Conservation (phyloP, 169 alveolate genomes). For the Hepatocystis sp. region DNA sequence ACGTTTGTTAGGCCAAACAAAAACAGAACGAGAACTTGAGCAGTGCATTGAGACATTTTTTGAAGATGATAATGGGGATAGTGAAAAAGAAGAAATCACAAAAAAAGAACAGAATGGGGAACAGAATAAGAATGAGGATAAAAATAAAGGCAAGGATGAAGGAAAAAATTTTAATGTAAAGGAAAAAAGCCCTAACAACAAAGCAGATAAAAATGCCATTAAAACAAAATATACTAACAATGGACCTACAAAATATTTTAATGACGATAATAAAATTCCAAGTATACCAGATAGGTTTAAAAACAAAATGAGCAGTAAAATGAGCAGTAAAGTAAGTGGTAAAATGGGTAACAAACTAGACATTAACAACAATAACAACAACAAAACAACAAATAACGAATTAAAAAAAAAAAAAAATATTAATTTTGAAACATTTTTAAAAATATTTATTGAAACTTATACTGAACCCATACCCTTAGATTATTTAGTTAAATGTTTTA, state of each 20-base stretch:
- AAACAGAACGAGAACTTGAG: conserved; percentile 48
- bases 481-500: conserved; percentile 52
- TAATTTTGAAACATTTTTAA: conserved; percentile 61
- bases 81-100: conserved; percentile 1
- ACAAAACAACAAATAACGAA: not conserved
- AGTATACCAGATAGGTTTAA: not conserved
- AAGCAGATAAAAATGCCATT: not conserved
- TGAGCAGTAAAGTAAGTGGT: not conserved
- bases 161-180: not conserved
- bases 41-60: conserved; percentile 30
- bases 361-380: too few species aligned
- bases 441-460: conserved; percentile 44
- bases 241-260: conserved; percentile 12
- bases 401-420: conserved; percentile 49
- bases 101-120: not conserved
- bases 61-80: conserved; percentile 22
- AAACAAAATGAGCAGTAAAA: not conserved
- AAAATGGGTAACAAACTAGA: not conserved
- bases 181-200: not conserved
- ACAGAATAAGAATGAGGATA: not conserved
- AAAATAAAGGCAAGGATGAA: not conserved
- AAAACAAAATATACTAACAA: conserved; percentile 9
- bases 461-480: conserved; percentile 56
- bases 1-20: conserved; percentile 70
- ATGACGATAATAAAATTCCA: conserved; percentile 7